Conservation (phyloP, 257 asterid species). For the Craterostigma plantagineum region DNA sequence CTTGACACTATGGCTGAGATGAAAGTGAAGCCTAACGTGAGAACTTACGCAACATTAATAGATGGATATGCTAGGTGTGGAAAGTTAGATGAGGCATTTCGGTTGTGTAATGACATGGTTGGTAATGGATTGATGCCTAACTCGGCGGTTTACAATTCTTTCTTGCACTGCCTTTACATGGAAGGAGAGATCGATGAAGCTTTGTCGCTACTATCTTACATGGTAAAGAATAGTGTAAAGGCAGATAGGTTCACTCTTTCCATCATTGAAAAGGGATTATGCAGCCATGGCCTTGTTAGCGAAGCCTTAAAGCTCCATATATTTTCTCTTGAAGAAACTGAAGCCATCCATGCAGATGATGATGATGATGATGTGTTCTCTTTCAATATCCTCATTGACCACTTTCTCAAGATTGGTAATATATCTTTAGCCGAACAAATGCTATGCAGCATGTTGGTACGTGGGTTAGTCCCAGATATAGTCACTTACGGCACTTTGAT, state of each 20-base stretch:
- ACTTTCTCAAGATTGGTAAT: slow-evolving; percentile 31
- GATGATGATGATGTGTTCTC: slow-evolving; percentile 33
- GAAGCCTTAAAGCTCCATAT: slow-evolving; percentile 35
- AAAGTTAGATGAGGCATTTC: slow-evolving; percentile 40
- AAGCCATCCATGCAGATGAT: too few species aligned
- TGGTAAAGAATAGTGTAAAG: slow-evolving; percentile 33
- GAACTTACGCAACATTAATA: slow-evolving; percentile 58
- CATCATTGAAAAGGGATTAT: slow-evolving; percentile 36
- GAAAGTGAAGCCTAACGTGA: slow-evolving; percentile 41
- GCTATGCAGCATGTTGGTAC: slow-evolving; percentile 51
- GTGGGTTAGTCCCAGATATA: slow-evolving; percentile 48
- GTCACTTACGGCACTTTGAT: slow-evolving; percentile 60
- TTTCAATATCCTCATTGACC: slow-evolving; percentile 39
- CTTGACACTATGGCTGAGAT: slow-evolving; percentile 27
- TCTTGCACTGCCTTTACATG: slow-evolving; percentile 41
- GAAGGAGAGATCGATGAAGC: slow-evolving; percentile 55
- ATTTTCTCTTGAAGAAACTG: slow-evolving; percentile 22
- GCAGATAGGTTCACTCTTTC: slow-evolving; percentile 47
- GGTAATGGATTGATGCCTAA: slow-evolving; percentile 38
- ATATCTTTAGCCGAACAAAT: slow-evolving; percentile 36
- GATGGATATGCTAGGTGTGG: slow-evolving; percentile 63
- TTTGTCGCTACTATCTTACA: slow-evolving; percentile 33
- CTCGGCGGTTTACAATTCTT: slow-evolving; percentile 43
- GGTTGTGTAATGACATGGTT: slow-evolving; percentile 38
- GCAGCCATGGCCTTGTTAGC: slow-evolving; percentile 26